Percentiles rank a stretch among this genome's conserved stretches.
Conservation (phyloP, 2,329 filamentous ascomycete species). For the Colletotrichum sp. region DNA sequence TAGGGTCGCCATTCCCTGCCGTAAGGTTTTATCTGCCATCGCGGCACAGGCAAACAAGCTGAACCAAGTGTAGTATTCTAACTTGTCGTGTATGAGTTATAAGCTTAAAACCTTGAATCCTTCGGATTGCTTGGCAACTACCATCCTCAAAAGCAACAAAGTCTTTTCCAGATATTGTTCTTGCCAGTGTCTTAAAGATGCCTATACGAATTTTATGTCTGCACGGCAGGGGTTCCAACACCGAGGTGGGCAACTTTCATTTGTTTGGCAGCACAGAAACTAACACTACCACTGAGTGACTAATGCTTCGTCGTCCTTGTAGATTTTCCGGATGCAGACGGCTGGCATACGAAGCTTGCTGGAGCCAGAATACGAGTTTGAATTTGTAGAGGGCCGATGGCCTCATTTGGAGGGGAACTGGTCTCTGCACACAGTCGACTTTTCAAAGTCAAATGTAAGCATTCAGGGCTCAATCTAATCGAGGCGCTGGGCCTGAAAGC, state of each 20-base stretch:
- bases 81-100: not conserved
- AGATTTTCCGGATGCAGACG: slow-evolving; percentile 3
- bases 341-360: not conserved
- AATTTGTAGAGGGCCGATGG: not conserved
- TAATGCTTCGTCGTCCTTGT: not conserved
- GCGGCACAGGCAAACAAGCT: not conserved
- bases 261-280: not conserved
- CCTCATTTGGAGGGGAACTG: not conserved
- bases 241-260: not conserved
- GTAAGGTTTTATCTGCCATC: not conserved
- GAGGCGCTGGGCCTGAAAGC: not conserved
- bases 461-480: not conserved
- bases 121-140: not conserved
- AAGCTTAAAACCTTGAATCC: not conserved
- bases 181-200: not conserved
- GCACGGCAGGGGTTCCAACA: not conserved
- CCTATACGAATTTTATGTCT: not conserved
- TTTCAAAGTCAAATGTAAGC: slow-evolving; percentile 1
- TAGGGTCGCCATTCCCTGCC: not conserved
- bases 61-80: not conserved
- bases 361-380: not conserved
- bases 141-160: not conserved
- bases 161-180: not conserved
- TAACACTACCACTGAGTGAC: not conserved
- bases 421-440: not conserved